Evolutionary conservation across 2,329 filamentous ascomycete species (phyloP).

Genomic region (Rhynchosporium agropyri): DNA sequence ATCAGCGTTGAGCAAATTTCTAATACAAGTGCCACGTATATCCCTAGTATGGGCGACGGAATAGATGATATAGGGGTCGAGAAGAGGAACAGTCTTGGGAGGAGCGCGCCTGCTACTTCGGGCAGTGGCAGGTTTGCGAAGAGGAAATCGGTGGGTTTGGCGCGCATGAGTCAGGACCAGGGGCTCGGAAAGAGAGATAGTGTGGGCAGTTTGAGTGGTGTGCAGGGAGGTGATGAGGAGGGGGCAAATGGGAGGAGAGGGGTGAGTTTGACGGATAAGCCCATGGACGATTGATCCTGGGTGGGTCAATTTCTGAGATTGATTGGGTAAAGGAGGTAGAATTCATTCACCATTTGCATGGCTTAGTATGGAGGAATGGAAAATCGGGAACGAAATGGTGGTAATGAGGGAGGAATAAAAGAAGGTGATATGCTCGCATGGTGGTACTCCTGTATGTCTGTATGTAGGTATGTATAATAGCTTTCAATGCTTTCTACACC

Average conservation of each 20-base stretch:
- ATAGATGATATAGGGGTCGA: slow-evolving; percentile 46
- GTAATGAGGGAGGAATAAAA: not conserved
- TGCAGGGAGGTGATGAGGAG: slow-evolving; percentile 43
- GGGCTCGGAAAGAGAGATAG: slow-evolving; percentile 36
- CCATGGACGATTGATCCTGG: slow-evolving; percentile 68
- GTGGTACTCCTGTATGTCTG: slow-evolving; percentile 23
- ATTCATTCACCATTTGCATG: too few species aligned
- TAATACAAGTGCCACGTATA: slow-evolving; percentile 39
- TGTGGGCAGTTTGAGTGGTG: slow-evolving; percentile 31
- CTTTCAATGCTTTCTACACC: slow-evolving; percentile 3
- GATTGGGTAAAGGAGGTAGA: not conserved
- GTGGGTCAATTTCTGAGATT: slow-evolving; percentile 26
- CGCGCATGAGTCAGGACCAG: slow-evolving; percentile 40
- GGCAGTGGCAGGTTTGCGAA: slow-evolving; percentile 53
- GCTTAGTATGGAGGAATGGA: not conserved
- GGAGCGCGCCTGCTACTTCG: slow-evolving; percentile 53
- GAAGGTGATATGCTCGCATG: not conserved
- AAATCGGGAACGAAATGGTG: slow-evolving; percentile 7
- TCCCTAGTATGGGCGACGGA: slow-evolving; percentile 37
- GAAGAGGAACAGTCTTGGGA: slow-evolving; percentile 68
- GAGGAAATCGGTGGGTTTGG: slow-evolving; percentile 41
- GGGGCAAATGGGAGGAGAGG: slow-evolving; percentile 47
- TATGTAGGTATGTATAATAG: slow-evolving; percentile 35
- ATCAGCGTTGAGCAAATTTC: slow-evolving; percentile 7
- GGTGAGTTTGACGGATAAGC: slow-evolving; percentile 72